These are phyloP conservation scores for Mycogone perniciosa DNA, from an alignment of 2,329 filamentous ascomycete genomes.

Conservation along the genomic window DNA sequence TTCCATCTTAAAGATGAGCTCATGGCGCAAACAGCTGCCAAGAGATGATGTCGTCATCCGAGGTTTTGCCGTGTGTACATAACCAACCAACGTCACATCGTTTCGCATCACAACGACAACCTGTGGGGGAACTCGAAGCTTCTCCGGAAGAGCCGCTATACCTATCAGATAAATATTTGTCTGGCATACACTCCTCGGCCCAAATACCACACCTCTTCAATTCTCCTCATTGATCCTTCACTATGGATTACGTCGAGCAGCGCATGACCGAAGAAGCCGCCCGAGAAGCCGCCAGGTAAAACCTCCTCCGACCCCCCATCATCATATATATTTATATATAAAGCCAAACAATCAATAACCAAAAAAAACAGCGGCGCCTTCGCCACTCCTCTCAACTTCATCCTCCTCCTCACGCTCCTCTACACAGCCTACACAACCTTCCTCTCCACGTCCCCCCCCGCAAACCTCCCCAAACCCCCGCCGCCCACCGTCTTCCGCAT, in stretches of 20 bases:
- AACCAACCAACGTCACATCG: background rate
- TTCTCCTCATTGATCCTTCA: background rate
- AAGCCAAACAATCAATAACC: background rate
- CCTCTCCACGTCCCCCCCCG: slow-evolving; percentile 42
- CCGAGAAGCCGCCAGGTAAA: slow-evolving; percentile 35
- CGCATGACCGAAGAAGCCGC: slow-evolving; percentile 48
- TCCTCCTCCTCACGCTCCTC: slow-evolving; percentile 50
- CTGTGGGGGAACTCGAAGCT: background rate
- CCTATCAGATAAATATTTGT: background rate
- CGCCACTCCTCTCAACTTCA: slow-evolving; percentile 56
- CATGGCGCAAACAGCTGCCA: background rate
- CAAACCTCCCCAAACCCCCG: slow-evolving; percentile 44
- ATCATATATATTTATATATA: background rate
- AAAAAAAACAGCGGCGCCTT: slow-evolving; percentile 34
- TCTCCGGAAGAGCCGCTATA: background rate
- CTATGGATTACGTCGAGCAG: slow-evolving; percentile 54
- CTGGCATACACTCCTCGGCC: too few relatives aligned
- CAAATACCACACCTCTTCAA: background rate
- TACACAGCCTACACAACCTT: slow-evolving; percentile 52
- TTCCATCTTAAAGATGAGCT: too few relatives aligned
- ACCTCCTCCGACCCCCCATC: background rate
- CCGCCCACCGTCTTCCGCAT: slow-evolving; percentile 58
- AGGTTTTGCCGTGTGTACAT: background rate
- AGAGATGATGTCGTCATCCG: background rate
- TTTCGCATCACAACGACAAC: background rate